Evolutionary conservation across 192 early-diverging fungal species (phyloP).

Genomic region (Backusella liffmaniae): DNA sequence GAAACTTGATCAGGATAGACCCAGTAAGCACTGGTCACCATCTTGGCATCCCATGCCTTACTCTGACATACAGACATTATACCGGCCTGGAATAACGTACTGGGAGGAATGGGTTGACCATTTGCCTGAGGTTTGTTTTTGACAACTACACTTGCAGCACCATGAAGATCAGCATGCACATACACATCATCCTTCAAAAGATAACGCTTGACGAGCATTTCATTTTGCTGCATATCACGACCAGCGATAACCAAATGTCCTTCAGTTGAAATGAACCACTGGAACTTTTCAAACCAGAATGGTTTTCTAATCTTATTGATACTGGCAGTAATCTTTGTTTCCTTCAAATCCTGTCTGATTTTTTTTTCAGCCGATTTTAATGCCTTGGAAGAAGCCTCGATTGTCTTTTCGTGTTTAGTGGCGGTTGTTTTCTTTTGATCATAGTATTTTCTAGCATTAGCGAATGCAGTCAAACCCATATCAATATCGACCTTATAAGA

Average conservation of each 20-base stretch:
- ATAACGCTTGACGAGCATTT: slow-evolving; percentile 80
- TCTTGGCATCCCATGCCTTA: slow-evolving; percentile 96
- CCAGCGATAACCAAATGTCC: slow-evolving; percentile 93
- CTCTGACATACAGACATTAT: slow-evolving; percentile 94
- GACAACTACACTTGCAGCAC: slow-evolving; percentile 86
- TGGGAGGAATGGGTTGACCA: slow-evolving; percentile 73
- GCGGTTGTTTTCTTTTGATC: slow-evolving; percentile 79
- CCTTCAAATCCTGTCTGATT: slow-evolving; percentile 77
- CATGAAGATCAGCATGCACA: slow-evolving; percentile 92
- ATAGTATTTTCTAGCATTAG: slow-evolving; percentile 90
- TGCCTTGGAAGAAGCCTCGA: slow-evolving; percentile 81
- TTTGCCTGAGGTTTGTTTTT: slow-evolving; percentile 65
- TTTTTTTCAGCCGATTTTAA: slow-evolving; percentile 90
- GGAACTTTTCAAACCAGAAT: slow-evolving; percentile 98
- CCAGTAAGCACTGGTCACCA: slow-evolving; percentile 95
- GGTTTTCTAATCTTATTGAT: slow-evolving; percentile 89
- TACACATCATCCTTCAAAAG: slow-evolving; percentile 73
- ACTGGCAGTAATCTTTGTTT: slow-evolving; percentile 68
- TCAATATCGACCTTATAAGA: slow-evolving; percentile 76
- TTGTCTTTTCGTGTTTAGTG: slow-evolving; percentile 88
- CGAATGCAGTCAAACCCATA: slow-evolving; percentile 84
- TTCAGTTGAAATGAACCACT: slow-evolving; percentile 93
- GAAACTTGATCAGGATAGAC: slow-evolving; percentile 82
- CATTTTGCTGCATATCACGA: slow-evolving; percentile 91
- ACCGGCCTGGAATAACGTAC: slow-evolving; percentile 92